A percentile compares a stretch with the other conserved stretches of the same genome.
Conservation (phyloP, 163 green algal species). For the Scenedesmus sp. region DNA sequence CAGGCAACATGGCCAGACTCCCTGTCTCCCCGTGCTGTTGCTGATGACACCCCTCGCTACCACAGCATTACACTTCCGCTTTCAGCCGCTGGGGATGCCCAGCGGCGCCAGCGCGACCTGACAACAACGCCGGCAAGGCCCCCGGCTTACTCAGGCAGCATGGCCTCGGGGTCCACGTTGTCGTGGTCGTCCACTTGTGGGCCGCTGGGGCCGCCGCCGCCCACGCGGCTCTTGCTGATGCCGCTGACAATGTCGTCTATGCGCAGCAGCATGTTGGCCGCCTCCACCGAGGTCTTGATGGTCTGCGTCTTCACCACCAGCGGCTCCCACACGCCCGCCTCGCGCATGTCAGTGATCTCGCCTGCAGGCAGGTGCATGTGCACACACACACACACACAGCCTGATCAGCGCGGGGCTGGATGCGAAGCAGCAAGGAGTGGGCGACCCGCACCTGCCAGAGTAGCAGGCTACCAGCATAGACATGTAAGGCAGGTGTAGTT, state of each 20-base stretch:
- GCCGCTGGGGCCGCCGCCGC: not conserved
- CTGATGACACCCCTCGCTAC: not conserved
- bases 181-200: constrained; percentile 61
- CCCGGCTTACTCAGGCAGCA: constrained; percentile 77
- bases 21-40: too few relatives aligned
- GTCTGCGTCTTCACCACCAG: constrained; percentile 97
- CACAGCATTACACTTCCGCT: not conserved
- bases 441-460: too few relatives aligned
- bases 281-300: constrained; percentile 97
- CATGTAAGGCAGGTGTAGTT: too few relatives aligned
- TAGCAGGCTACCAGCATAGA: too few relatives aligned
- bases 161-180: constrained; percentile 81
- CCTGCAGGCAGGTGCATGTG: not conserved
- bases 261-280: constrained; percentile 94
- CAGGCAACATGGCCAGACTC: too few relatives aligned
- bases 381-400: not conserved
- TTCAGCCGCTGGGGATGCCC: too few relatives aligned
- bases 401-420: too few relatives aligned
- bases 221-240: constrained; percentile 72
- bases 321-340: constrained; percentile 97
- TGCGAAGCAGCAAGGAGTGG: too few relatives aligned
- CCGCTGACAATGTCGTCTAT: constrained; percentile 99
- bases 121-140: not conserved
- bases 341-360: constrained; percentile 94
- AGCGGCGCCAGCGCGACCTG: too few relatives aligned